Percentiles rank a stretch among this genome's conserved stretches.
These are phyloP conservation scores for Haberlea rhodopensis DNA, from an alignment of 257 asterid species.

Conservation along the genomic window DNA sequence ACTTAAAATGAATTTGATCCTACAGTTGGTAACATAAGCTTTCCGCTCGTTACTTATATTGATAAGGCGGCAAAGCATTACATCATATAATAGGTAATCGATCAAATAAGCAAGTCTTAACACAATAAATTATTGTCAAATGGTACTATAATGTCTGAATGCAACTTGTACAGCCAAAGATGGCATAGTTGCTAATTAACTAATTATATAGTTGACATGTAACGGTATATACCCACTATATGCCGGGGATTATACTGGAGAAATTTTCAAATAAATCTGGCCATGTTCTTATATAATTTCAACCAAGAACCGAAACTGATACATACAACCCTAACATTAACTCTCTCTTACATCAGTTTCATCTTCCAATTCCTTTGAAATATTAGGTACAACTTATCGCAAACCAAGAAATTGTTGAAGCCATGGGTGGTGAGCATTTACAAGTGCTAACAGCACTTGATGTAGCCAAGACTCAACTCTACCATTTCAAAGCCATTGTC, in stretches of 20 bases:
- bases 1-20: no score
- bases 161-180: no score
- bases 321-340: background rate
- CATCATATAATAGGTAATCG: no score
- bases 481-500: slow-evolving; percentile 29
- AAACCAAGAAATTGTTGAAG: background rate
- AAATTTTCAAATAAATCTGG: background rate
- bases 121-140: background rate
- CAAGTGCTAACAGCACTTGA: slow-evolving; percentile 31
- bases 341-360: background rate
- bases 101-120: background rate
- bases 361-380: background rate
- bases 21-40: no score
- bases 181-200: no score
- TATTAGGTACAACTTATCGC: background rate
- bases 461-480: slow-evolving; percentile 26
- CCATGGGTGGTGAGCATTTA: slow-evolving; percentile 20
- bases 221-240: background rate
- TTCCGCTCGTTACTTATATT: no score
- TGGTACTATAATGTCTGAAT: background rate
- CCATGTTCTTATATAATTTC: background rate
- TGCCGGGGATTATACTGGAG: background rate
- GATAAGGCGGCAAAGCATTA: no score
- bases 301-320: background rate
- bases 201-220: background rate